These are phyloP conservation scores for Didymella exigua DNA, from an alignment of 2,329 filamentous ascomycete genomes.

Conservation along the genomic window DNA sequence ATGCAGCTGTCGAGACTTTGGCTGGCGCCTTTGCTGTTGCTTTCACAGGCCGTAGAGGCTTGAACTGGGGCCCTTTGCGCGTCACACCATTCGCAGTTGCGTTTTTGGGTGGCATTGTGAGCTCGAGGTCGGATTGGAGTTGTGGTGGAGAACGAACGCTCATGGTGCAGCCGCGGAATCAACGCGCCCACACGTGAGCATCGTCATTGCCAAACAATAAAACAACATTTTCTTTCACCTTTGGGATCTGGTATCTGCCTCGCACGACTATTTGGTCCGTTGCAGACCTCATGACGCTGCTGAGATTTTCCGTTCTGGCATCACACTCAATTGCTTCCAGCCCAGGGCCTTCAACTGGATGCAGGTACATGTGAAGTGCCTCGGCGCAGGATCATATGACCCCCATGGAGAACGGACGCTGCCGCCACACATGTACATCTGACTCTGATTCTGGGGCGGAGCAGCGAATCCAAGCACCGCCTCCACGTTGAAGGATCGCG, in stretches of 20 bases:
- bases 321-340: not conserved
- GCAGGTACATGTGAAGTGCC: not conserved
- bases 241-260: not conserved
- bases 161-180: not conserved
- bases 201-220: not conserved
- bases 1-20: slow-evolving; percentile 26
- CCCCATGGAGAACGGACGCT: not conserved
- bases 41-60: slow-evolving; percentile 46
- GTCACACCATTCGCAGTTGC: slow-evolving; percentile 23
- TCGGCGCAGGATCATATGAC: slow-evolving; percentile 4
- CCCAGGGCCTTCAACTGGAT: not conserved
- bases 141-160: not conserved
- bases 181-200: slow-evolving; percentile 1
- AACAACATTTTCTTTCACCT: not conserved
- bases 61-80: slow-evolving; percentile 46
- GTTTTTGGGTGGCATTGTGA: slow-evolving; percentile 36
- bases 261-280: not conserved
- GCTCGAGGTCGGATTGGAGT: not conserved
- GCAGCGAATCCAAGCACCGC: slow-evolving; percentile 5
- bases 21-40: slow-evolving; percentile 30
- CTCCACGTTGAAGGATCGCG: not conserved
- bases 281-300: no score
- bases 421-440: not conserved
- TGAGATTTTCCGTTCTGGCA: not conserved
- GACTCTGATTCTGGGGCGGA: slow-evolving; percentile 3